phyloP scores from a whole-genome alignment of 2,329 filamentous ascomycete genomes.

The Rosellinia necatrix region DNA sequence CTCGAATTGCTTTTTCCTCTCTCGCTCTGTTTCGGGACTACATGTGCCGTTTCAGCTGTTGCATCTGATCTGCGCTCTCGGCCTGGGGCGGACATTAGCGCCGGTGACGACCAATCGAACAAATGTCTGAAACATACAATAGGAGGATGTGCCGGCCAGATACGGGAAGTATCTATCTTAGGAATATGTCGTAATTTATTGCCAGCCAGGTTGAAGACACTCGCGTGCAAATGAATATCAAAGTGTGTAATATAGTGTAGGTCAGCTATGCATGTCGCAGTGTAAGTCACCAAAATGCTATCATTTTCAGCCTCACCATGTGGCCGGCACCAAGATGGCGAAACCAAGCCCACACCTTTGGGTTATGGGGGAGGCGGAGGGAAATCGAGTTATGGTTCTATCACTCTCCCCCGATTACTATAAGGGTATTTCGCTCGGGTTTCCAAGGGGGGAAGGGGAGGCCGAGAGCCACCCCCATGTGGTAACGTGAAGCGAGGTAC shows the following conservation, averaged over 20 bases:
- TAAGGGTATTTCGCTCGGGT: not conserved
- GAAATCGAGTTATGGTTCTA: not conserved
- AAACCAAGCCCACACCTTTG: not conserved
- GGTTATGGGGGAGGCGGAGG: not conserved
- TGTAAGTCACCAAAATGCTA: conserved; percentile 24
- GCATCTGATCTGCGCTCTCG: conserved; percentile 12
- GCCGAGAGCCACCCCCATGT: conserved; percentile 22
- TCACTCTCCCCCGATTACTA: not conserved
- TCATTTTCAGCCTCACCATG: conserved; percentile 28
- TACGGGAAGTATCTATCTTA: not conserved
- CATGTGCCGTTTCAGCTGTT: conserved; percentile 21
- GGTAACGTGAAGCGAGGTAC: conserved; percentile 11
- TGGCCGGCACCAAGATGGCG: conserved; percentile 6
- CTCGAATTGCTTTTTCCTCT: conserved; percentile 15
- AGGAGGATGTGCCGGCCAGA: not conserved
- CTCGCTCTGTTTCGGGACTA: conserved; percentile 19
- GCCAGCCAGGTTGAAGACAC: not conserved
- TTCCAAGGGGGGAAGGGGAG: not conserved
- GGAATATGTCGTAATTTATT: not conserved
- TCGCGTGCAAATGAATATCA: not conserved
- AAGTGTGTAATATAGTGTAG: conserved; percentile 1
- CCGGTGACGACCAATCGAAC: not conserved
- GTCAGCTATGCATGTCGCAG: conserved; percentile 3
- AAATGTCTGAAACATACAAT: conserved; percentile 6
- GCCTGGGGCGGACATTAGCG: conserved; percentile 5